A percentile compares a stretch with the other conserved stretches of the same genome.
Conservation (phyloP, 805 yeast genomes). For the Dipodascus albidus region DNA sequence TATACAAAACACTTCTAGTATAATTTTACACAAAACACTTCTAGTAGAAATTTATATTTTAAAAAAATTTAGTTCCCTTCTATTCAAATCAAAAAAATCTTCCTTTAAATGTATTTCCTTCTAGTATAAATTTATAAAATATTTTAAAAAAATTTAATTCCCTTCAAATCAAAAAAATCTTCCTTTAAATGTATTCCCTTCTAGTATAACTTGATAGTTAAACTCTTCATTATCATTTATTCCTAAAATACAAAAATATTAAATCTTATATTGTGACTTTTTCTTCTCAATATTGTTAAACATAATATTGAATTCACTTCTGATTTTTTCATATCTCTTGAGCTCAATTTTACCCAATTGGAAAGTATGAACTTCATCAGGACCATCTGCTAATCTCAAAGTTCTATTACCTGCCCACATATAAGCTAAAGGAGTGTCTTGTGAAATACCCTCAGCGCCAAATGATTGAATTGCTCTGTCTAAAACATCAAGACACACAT, state of each 20-base stretch:
- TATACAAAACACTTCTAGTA: no score
- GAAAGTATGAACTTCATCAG: slow-evolving; percentile 52
- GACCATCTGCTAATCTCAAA: slow-evolving; percentile 56
- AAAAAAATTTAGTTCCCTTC: no score
- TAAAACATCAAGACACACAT: slow-evolving; percentile 36
- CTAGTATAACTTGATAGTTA: not conserved
- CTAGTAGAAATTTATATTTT: no score
- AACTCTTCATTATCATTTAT: not conserved
- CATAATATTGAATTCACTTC: not conserved
- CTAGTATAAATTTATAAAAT: no score
- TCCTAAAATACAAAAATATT: not conserved
- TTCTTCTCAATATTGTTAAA: not conserved
- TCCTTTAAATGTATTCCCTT: no score
- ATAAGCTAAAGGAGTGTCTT: slow-evolving; percentile 47
- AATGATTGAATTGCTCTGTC: slow-evolving; percentile 56
- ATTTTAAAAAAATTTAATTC: no score
- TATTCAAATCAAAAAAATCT: no score
- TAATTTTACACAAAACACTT: no score
- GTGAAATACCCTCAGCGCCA: slow-evolving; percentile 57
- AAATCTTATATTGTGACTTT: not conserved
- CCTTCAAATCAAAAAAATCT: no score
- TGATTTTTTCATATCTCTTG: not conserved
- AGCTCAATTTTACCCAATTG: slow-evolving; percentile 38
- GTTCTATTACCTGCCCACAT: slow-evolving; percentile 42
- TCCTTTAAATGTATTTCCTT: no score